These are phyloP conservation scores for Lactarius pseudohatsudake DNA, from an alignment of 768 basidiomycete genomes.

Conservation along the genomic window DNA sequence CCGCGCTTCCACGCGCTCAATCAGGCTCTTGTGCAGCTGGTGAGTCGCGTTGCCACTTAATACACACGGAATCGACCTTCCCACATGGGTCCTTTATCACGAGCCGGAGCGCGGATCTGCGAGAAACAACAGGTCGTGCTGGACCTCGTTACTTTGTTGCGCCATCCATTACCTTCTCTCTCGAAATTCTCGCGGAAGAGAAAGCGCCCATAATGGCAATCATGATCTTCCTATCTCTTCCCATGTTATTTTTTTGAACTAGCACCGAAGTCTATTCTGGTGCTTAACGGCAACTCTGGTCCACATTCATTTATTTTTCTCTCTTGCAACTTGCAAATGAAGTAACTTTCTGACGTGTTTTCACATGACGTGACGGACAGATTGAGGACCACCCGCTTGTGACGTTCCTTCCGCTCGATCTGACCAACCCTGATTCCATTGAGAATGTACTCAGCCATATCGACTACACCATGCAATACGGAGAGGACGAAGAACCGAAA, in stretches of 20 bases:
- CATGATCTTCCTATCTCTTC: constrained; percentile 7
- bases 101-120: constrained; percentile 18
- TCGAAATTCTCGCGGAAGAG: constrained; percentile 20
- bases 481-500: constrained; percentile 97
- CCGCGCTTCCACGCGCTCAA: constrained; percentile 92
- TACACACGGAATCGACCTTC: constrained; percentile 12
- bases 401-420: constrained; percentile 92
- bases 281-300: constrained; percentile 15
- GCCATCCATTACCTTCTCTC: constrained; percentile 8
- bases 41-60: constrained; percentile 41
- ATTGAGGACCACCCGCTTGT: constrained; percentile 99
- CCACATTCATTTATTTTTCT: constrained; percentile 8
- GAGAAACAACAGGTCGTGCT: constrained; percentile 16
- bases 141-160: constrained; percentile 22
- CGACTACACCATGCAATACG: constrained; percentile 98
- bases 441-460: constrained; percentile 92
- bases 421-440: constrained; percentile 85
- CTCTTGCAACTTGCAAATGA: constrained; percentile 6
- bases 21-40: constrained; percentile 91
- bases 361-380: constrained; percentile 43
- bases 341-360: constrained; percentile 18
- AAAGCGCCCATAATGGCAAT: constrained; percentile 5
- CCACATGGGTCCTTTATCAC: constrained; percentile 9
- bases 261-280: constrained; percentile 16
- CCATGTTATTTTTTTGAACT: constrained; percentile 8